Evolutionary conservation across 306 rosid species (phyloP).

Genomic region (Quercus robur): DNA sequence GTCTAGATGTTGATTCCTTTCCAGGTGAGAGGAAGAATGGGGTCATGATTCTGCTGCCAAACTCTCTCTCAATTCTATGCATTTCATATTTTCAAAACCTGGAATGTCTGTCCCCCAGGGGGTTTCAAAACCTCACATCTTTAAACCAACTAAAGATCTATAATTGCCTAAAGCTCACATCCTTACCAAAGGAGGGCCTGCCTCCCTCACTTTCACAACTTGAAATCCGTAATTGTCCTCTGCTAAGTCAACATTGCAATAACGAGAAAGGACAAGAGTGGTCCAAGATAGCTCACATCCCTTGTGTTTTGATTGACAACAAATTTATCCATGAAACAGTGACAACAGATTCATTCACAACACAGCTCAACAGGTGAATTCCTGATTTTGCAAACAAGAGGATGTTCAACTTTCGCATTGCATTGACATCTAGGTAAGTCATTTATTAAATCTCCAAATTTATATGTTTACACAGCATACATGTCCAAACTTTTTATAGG

Average conservation of each 20-base stretch:
- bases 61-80: not conserved
- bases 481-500: too few species aligned
- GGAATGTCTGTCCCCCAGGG: not conserved
- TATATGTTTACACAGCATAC: not conserved
- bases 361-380: slow-evolving; percentile 8
- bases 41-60: not conserved
- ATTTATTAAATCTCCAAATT: not conserved
- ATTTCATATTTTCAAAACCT: slow-evolving; percentile 1
- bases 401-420: not conserved
- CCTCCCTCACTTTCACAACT: slow-evolving; percentile 11
- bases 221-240: not conserved
- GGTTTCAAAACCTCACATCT: slow-evolving; percentile 7
- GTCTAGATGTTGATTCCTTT: not conserved
- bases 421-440: not conserved
- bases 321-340: not conserved
- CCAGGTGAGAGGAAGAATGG: not conserved
- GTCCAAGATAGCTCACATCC: slow-evolving; percentile 19
- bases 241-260: slow-evolving; percentile 14
- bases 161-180: not conserved
- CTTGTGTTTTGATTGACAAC: slow-evolving; percentile 12
- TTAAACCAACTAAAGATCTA: not conserved
- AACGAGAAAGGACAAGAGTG: slow-evolving; percentile 11
- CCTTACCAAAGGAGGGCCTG: slow-evolving; percentile 10
- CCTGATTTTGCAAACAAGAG: not conserved
- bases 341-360: slow-evolving; percentile 2